phyloP scores from a whole-genome alignment of 108 stramenopile species.

The Cyclotella choctawhatcheeana region DNA sequence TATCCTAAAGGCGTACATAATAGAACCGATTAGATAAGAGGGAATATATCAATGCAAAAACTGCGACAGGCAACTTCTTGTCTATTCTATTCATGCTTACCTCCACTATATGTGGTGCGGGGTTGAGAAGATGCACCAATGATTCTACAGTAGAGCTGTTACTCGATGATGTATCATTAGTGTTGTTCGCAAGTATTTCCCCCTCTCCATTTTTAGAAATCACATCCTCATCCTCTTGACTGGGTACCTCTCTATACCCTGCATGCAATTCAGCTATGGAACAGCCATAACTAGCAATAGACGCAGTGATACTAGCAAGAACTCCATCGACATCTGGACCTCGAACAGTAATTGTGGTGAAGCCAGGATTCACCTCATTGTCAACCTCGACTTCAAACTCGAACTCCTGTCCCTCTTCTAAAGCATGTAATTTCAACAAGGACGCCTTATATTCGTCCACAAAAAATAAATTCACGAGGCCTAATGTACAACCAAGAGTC shows the following conservation, averaged over 20 bases:
- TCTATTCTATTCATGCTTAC: too few species aligned
- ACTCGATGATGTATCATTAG: not conserved
- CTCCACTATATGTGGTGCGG: conserved; percentile 31
- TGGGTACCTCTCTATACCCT: conserved; percentile 1
- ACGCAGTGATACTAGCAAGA: conserved; percentile 67
- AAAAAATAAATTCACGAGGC: conserved; percentile 69
- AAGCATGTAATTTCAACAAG: conserved; percentile 63
- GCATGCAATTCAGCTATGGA: conserved; percentile 71
- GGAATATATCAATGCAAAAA: too few species aligned
- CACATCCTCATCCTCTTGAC: conserved; percentile 10
- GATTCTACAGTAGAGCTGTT: not conserved
- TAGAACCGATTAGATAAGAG: too few species aligned
- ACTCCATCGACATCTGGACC: conserved; percentile 81
- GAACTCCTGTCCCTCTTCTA: conserved; percentile 66
- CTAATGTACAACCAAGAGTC: conserved; percentile 65
- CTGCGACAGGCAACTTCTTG: too few species aligned
- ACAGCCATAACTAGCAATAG: conserved; percentile 56
- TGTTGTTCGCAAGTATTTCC: not conserved
- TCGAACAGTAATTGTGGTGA: conserved; percentile 58
- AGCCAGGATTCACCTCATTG: conserved; percentile 55
- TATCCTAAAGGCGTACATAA: too few species aligned
- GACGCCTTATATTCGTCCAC: conserved; percentile 57
- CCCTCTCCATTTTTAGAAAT: not conserved
- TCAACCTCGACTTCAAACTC: conserved; percentile 69
- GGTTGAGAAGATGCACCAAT: conserved; percentile 9